Conservation (phyloP, 148 eudicot genomes). For the Arbutus unedo region DNA sequence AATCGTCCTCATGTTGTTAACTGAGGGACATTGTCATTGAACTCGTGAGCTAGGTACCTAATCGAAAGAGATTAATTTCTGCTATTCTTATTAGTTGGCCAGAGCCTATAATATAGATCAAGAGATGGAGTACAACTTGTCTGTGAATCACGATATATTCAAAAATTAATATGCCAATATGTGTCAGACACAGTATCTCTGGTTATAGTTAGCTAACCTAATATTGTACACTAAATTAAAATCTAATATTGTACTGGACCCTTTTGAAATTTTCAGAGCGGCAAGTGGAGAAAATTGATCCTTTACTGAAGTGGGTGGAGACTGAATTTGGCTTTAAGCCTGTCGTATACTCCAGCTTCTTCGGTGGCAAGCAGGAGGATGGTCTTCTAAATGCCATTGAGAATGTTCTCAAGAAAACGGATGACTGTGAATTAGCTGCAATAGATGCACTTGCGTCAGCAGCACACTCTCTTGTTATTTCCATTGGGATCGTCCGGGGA, state of each 20-base stretch:
- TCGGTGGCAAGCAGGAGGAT: constrained; percentile 87
- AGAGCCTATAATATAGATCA: neutral
- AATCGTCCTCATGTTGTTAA: neutral
- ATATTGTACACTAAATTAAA: neutral
- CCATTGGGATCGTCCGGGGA: constrained; percentile 63
- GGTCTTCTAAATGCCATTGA: constrained; percentile 72
- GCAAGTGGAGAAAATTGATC: constrained; percentile 84
- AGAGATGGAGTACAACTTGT: neutral
- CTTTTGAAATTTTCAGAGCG: constrained; percentile 43
- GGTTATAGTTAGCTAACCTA: neutral
- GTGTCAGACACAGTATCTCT: neutral
- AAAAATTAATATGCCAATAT: too few species aligned
- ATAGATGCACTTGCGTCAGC: constrained; percentile 91
- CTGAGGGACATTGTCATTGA: neutral
- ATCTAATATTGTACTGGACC: neutral
- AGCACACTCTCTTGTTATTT: constrained; percentile 68
- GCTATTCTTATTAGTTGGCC: neutral
- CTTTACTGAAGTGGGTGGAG: constrained; percentile 77
- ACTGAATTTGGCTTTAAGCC: constrained; percentile 89
- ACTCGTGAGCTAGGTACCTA: neutral
- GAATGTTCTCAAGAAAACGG: constrained; percentile 55
- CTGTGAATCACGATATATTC: neutral
- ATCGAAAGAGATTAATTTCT: neutral
- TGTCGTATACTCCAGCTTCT: constrained; percentile 64
- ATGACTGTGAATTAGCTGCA: constrained; percentile 83